Conservation (phyloP, 2,329 filamentous ascomycete genomes). For the Aspergillus luchuensis region DNA sequence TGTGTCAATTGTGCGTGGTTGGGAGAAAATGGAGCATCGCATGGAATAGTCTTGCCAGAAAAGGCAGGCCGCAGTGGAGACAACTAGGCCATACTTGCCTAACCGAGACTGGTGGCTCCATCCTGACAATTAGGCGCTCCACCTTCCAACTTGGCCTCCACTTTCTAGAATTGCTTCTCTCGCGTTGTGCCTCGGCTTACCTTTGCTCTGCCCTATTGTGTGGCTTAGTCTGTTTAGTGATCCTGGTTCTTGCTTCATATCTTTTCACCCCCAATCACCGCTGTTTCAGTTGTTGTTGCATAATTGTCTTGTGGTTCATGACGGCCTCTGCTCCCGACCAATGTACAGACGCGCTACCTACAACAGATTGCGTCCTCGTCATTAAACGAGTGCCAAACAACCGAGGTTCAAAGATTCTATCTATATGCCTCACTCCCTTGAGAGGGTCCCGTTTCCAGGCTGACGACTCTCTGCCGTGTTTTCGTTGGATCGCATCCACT, state of each 20-base stretch:
- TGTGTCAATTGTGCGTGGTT: neutral
- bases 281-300: no score
- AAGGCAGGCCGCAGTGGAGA: neutral
- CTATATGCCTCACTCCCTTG: neutral
- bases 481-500: neutral
- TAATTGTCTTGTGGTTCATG: no score
- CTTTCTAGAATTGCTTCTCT: neutral
- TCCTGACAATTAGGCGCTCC: neutral
- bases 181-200: neutral
- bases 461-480: neutral
- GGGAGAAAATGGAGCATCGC: neutral
- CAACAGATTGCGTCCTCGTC: neutral
- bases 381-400: neutral
- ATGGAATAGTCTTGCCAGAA: neutral
- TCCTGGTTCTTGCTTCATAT: no score
- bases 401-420: neutral
- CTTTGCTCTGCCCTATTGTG: neutral
- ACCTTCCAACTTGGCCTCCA: neutral
- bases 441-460: neutral
- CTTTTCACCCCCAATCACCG: no score
- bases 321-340: no score
- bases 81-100: neutral
- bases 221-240: no score
- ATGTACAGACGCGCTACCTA: neutral
- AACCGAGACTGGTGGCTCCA: neutral